Conservation (phyloP, 495 filamentous ascomycete species). For the Chaetomium fimeti region DNA sequence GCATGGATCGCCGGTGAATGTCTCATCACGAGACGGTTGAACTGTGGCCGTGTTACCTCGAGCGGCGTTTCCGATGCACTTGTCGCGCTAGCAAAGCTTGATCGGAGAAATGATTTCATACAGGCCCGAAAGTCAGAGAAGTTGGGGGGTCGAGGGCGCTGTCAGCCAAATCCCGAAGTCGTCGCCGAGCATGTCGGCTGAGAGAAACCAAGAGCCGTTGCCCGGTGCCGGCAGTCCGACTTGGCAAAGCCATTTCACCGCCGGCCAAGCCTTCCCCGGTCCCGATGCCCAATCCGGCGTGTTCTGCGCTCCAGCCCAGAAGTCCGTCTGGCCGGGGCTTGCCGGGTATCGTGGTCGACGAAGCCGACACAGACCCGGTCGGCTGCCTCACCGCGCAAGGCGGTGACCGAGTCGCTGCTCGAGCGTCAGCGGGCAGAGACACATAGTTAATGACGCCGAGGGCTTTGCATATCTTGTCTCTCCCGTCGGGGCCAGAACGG, state of each 20-base stretch:
- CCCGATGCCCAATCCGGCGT: conserved; percentile 1
- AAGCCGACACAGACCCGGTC: neutral
- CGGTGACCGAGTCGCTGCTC: neutral
- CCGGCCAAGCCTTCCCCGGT: conserved; percentile 1
- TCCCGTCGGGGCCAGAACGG: neutral
- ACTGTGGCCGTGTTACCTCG: neutral
- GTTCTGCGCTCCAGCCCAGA: neutral
- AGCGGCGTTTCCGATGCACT: neutral
- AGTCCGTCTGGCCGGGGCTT: conserved; percentile 4
- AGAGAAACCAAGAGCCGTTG: neutral
- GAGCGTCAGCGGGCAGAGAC: neutral
- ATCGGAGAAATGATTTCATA: neutral
- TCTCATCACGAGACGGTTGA: neutral
- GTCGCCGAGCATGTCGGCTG: neutral
- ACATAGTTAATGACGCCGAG: too few species aligned
- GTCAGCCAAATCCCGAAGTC: neutral
- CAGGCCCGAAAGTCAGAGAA: neutral
- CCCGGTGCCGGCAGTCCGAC: conserved; percentile 18
- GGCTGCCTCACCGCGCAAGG: conserved; percentile 7
- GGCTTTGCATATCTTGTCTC: neutral
- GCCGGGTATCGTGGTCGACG: neutral
- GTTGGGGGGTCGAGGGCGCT: neutral
- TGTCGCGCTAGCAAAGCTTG: neutral
- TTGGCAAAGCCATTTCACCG: conserved; percentile 10
- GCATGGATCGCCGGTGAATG: neutral